Evolutionary conservation across 2,329 filamentous ascomycete species (phyloP).

Genomic region (Rasamsonia emersonii): DNA sequence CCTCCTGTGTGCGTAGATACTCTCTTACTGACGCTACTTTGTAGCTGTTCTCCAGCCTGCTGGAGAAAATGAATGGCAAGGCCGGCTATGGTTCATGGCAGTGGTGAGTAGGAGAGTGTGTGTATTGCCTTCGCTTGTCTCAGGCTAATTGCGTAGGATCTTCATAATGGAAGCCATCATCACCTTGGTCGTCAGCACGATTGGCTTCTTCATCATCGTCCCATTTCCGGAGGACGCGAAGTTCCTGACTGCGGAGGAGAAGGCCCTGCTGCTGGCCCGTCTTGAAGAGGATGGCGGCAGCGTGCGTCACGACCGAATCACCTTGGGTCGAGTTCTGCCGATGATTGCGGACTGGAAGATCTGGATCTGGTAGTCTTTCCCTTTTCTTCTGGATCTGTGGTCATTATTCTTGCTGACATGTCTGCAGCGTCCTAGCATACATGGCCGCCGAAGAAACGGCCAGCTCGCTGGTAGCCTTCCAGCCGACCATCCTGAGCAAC

Average conservation of each 20-base stretch:
- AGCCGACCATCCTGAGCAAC: slow-evolving; percentile 24
- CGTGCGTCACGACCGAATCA: slow-evolving; percentile 9
- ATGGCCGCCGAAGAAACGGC: slow-evolving; percentile 19
- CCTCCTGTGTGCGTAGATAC: neutral
- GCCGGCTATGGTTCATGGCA: slow-evolving; percentile 22
- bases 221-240: slow-evolving; percentile 12
- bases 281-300: slow-evolving; percentile 11
- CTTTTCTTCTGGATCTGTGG: slow-evolving; percentile 6
- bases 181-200: slow-evolving; percentile 13
- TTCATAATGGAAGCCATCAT: slow-evolving; percentile 22
- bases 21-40: neutral
- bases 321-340: slow-evolving; percentile 8
- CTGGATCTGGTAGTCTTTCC: slow-evolving; percentile 13
- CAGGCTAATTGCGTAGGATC: slow-evolving; percentile 12
- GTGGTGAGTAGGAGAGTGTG: slow-evolving; percentile 14
- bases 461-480: slow-evolving; percentile 20
- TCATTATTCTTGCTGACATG: slow-evolving; percentile 2
- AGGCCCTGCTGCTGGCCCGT: slow-evolving; percentile 9
- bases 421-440: slow-evolving; percentile 14
- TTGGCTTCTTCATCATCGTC: slow-evolving; percentile 11
- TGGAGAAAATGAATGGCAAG: slow-evolving; percentile 23
- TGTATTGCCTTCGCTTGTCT: neutral
- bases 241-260: slow-evolving; percentile 10
- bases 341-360: slow-evolving; percentile 16
- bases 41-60: slow-evolving; percentile 30